Base-by-base conservation (phyloP, 179 eudicot genomes). In the Spergularia azorica region DNA sequence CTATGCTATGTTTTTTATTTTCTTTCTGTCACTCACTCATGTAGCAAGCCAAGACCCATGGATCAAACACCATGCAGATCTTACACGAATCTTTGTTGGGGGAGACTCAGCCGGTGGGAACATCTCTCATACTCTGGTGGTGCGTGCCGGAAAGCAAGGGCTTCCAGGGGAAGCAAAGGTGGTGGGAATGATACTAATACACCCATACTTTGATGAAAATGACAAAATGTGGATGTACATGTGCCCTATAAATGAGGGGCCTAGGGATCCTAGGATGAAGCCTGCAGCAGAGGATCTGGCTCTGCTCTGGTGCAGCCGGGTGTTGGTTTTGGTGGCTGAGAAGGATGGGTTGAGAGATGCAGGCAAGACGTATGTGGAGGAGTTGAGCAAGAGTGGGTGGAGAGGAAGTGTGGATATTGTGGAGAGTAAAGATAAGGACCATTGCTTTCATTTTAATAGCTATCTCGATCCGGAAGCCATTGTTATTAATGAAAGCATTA, bases 51-150 rank as follows among this genome's bases (percentile, higher is more conserved):
- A 54, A 1, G 86, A 79, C 6, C 76, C 83, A 0, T 87, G 88
- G 88, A 73, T 87, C 26, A 83, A 71, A 74, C 54, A 63, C 51
- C 75, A 83, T 52, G 88, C 72, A 9, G 88, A 87, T 26, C 64
- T 85, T 11, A 21, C 20, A 21, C 77, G 85, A 6, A 60, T 84
- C 65, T 83, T 82, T 41, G 11, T 83, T 4, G 83, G 72, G 16
- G 90, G 90, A 6, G 84, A 87, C 4, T 84, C 88, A 32, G 88
- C 88, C 10, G 90, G 90, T 6, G 86, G 79, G 32, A 87, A 85
- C 76, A 84, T 87, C 26, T 60, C 75, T n/a, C 88, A 87, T 63
- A 57, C 67, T 0, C 20, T 85, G n/a, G 62, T 79, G 0, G 66
- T 58, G 6, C 83, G 84, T 50, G 86, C 46, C 15, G 86, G 83